Percentiles rank a stretch among this genome's conserved stretches.
Evolutionary conservation across 441 rosid genomes (phyloP).

Genomic region (Pelargonium australe): DNA sequence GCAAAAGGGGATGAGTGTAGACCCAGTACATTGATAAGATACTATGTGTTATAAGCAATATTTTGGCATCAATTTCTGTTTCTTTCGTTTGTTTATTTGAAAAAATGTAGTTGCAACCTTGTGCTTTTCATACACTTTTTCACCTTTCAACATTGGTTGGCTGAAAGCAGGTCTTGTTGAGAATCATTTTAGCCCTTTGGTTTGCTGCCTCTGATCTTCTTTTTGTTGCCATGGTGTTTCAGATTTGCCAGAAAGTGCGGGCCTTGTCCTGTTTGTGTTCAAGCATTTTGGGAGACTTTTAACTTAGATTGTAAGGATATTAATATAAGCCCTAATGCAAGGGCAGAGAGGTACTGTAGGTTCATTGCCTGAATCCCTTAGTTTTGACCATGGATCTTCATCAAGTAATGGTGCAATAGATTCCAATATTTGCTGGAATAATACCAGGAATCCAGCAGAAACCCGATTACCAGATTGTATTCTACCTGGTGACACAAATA

Average conservation of each 20-base stretch:
- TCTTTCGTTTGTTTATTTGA: too few species aligned
- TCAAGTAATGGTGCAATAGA: slow-evolving; percentile 50
- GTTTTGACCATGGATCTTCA: slow-evolving; percentile 71
- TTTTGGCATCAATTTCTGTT: too few species aligned
- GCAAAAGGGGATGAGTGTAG: too few species aligned
- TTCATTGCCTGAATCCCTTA: slow-evolving; percentile 63
- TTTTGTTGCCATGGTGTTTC: slow-evolving; percentile 12
- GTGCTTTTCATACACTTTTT: too few species aligned
- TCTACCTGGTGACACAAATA: slow-evolving; percentile 33
- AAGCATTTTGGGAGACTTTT: slow-evolving; percentile 6
- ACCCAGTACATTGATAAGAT: too few species aligned
- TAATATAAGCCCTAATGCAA: slow-evolving; percentile 52
- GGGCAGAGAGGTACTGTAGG: slow-evolving; percentile 73
- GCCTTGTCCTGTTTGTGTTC: background rate
- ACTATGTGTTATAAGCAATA: too few species aligned
- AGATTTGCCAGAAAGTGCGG: slow-evolving; percentile 7
- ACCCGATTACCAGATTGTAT: slow-evolving; percentile 38
- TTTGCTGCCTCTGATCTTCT: background rate
- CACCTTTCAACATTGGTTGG: too few species aligned
- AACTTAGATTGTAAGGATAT: slow-evolving; percentile 13
- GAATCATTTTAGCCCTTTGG: background rate
- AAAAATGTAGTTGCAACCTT: too few species aligned
- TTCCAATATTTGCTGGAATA: slow-evolving; percentile 62
- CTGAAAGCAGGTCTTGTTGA: too few species aligned
- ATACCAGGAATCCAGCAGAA: slow-evolving; percentile 44